Evolutionary conservation across 805 yeast genomes (phyloP).

Genomic region (Nakazawaea pomicola): DNA sequence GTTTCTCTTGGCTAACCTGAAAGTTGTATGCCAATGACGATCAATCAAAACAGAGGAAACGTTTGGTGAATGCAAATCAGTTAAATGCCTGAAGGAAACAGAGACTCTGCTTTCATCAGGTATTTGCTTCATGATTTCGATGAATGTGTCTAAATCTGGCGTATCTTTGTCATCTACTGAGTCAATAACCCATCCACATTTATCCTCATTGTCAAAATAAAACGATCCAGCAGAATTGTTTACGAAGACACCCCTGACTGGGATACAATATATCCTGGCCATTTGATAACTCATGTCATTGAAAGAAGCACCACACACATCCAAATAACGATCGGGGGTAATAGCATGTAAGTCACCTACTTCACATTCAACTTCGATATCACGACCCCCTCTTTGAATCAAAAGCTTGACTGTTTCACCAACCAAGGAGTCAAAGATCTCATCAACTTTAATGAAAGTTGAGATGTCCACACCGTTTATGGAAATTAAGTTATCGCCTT

Average conservation of each 20-base stretch:
- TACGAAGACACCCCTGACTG: slow-evolving; percentile 79
- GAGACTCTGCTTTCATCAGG: slow-evolving; percentile 76
- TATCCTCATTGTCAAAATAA: slow-evolving; percentile 50
- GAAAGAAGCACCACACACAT: slow-evolving; percentile 83
- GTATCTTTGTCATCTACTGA: slow-evolving; percentile 71
- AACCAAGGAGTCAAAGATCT: slow-evolving; percentile 67
- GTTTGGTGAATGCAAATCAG: slow-evolving; percentile 73
- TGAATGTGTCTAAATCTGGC: slow-evolving; percentile 67
- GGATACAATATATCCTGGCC: slow-evolving; percentile 79
- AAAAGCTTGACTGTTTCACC: slow-evolving; percentile 51
- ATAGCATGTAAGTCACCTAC: slow-evolving; percentile 78
- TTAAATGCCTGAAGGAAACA: slow-evolving; percentile 66
- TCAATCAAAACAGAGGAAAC: slow-evolving; percentile 68
- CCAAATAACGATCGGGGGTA: slow-evolving; percentile 77
- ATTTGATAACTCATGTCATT: slow-evolving; percentile 84
- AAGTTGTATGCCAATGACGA: slow-evolving; percentile 78
- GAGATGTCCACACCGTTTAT: slow-evolving; percentile 61
- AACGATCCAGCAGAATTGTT: slow-evolving; percentile 78
- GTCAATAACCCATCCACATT: slow-evolving; percentile 77
- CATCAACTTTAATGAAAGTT: slow-evolving; percentile 77
- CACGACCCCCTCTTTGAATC: slow-evolving; percentile 72
- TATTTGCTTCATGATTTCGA: slow-evolving; percentile 69
- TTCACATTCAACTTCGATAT: slow-evolving; percentile 40
- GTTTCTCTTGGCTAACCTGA: slow-evolving; percentile 61
- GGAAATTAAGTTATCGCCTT: slow-evolving; percentile 81